These are phyloP conservation scores for Paraphaeosphaeria minitans DNA, from an alignment of 2,329 filamentous ascomycete species.

Conservation along the genomic window DNA sequence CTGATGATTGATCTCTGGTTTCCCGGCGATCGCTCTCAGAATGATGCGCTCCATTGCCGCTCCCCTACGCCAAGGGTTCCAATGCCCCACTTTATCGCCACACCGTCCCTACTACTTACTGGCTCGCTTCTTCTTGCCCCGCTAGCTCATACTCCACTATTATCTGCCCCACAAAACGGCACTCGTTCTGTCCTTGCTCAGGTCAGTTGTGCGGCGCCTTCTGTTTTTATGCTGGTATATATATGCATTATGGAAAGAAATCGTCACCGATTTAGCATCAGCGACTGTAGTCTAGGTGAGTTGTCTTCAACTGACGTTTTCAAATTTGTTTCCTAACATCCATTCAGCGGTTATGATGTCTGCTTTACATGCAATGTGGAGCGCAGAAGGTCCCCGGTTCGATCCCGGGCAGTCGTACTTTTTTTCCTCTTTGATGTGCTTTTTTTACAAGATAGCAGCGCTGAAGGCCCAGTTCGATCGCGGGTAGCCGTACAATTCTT, in stretches of 20 bases:
- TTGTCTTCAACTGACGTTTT: not conserved
- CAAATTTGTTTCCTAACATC: not conserved
- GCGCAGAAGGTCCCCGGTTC: constrained; percentile 1
- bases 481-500: too few relatives aligned
- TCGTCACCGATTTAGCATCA: not conserved
- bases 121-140: not conserved
- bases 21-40: not conserved
- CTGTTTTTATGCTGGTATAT: not conserved
- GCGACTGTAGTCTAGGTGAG: not conserved
- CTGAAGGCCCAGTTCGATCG: too few relatives aligned
- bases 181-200: too few relatives aligned
- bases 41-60: not conserved
- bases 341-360: not conserved
- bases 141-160: rapidly evolving
- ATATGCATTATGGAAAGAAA: not conserved
- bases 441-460: too few relatives aligned
- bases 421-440: not conserved
- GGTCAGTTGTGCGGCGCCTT: too few relatives aligned
- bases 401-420: not conserved
- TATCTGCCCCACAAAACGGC: not conserved
- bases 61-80: not conserved
- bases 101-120: not conserved
- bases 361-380: not conserved
- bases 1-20: not conserved
- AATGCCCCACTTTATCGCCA: not conserved